These are phyloP conservation scores for Emmonsiellopsis sp. DNA, from an alignment of 2,329 filamentous ascomycete genomes.

Conservation along the genomic window DNA sequence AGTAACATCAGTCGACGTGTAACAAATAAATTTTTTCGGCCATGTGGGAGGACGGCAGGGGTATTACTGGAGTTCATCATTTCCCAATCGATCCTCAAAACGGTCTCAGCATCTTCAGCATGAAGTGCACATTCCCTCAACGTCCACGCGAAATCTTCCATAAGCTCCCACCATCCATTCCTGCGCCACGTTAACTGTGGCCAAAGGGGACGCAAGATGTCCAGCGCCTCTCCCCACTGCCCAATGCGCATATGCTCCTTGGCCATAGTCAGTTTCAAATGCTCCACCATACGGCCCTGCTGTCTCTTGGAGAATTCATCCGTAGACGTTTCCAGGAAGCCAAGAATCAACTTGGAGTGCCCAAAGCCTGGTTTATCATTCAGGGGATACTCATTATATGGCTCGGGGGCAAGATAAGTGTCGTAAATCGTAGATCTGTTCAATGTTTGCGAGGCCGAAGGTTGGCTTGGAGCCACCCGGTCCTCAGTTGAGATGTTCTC, in stretches of 20 bases:
- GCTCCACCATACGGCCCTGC: conserved; percentile 46
- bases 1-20: conserved; percentile 2
- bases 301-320: conserved; percentile 42
- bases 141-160: conserved; percentile 44
- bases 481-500: conserved; percentile 51
- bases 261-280: conserved; percentile 45
- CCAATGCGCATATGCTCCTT: conserved; percentile 43
- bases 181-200: conserved; percentile 47
- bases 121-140: conserved; percentile 45
- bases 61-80: conserved; percentile 32
- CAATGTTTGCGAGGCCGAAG: conserved; percentile 45
- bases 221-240: conserved; percentile 42
- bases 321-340: conserved; percentile 38
- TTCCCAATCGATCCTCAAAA: conserved; percentile 50
- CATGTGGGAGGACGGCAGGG: background rate
- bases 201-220: conserved; percentile 46
- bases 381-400: conserved; percentile 45
- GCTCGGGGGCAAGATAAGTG: conserved; percentile 50
- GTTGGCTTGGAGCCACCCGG: conserved; percentile 44
- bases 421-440: conserved; percentile 48
- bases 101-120: conserved; percentile 36
- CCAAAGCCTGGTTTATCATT: conserved; percentile 37
- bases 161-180: conserved; percentile 51
- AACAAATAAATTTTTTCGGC: background rate
- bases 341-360: conserved; percentile 42